Conservation (phyloP, 176 grass and related monocot genomes). For the Canna indica region DNA sequence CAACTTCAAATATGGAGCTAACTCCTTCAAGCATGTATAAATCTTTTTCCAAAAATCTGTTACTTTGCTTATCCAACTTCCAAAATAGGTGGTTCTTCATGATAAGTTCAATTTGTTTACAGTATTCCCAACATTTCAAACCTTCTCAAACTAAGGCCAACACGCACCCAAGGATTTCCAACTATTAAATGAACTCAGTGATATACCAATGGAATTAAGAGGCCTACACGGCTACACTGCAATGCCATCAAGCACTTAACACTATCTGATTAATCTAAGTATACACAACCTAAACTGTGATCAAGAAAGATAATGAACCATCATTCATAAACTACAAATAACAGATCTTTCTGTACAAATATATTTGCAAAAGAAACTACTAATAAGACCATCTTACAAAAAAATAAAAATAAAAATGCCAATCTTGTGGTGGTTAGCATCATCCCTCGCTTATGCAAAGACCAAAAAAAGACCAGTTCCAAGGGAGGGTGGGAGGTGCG, state of each 20-base stretch:
- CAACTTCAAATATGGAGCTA: no score
- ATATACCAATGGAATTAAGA: background rate
- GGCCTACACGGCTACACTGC: background rate
- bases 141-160: background rate
- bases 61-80: no score
- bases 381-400: background rate
- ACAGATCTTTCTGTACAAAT: constrained; percentile 2
- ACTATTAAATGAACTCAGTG: background rate
- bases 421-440: background rate
- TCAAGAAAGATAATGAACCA: background rate
- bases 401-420: background rate
- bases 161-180: background rate
- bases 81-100: no score
- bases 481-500: no score
- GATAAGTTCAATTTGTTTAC: no score
- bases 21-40: no score
- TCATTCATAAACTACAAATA: background rate
- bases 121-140: no score
- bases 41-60: no score
- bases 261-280: background rate
- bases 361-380: constrained; percentile 4
- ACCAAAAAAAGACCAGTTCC: background rate
- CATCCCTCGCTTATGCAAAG: background rate
- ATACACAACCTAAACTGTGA: background rate
- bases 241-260: background rate